Conservation (phyloP, 202 grass and related monocot genomes). For the Musa balbisiana region DNA sequence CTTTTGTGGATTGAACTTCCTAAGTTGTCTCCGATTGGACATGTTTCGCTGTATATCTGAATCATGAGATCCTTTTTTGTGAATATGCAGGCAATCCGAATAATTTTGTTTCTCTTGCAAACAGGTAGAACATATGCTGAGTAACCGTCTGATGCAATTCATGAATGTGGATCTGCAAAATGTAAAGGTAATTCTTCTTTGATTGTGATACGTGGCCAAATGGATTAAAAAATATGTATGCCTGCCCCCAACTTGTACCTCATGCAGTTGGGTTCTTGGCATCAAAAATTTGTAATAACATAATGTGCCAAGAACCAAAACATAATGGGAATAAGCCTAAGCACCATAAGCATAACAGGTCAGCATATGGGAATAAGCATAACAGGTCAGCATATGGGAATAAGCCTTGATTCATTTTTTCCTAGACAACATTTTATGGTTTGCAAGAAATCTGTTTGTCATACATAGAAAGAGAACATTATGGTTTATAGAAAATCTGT, state of each 20-base stretch:
- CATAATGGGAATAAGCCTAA: too few relatives aligned
- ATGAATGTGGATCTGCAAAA: slow-evolving; percentile 62
- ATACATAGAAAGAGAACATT: too few relatives aligned
- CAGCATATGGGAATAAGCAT: background rate
- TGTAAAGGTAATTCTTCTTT: slow-evolving; percentile 50
- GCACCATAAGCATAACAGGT: too few relatives aligned
- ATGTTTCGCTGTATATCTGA: background rate
- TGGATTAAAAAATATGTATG: background rate
- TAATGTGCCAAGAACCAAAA: background rate
- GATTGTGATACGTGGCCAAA: background rate
- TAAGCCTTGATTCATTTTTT: background rate
- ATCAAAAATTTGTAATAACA: background rate
- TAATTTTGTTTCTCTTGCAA: slow-evolving; percentile 18
- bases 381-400: too few relatives aligned
- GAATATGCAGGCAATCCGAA: slow-evolving; percentile 11
- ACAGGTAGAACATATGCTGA: slow-evolving; percentile 96
- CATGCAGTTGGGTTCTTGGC: too few relatives aligned
- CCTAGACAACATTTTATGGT: background rate
- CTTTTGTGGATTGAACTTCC: background rate
- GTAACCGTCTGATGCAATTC: slow-evolving; percentile 73
- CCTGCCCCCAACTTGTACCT: too few relatives aligned
- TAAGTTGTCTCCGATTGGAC: background rate
- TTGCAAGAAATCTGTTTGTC: background rate
- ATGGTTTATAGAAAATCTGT: background rate
- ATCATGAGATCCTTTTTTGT: background rate